Conservation (phyloP, 257 asterid species). For the Schizonepeta tenuifolia region DNA sequence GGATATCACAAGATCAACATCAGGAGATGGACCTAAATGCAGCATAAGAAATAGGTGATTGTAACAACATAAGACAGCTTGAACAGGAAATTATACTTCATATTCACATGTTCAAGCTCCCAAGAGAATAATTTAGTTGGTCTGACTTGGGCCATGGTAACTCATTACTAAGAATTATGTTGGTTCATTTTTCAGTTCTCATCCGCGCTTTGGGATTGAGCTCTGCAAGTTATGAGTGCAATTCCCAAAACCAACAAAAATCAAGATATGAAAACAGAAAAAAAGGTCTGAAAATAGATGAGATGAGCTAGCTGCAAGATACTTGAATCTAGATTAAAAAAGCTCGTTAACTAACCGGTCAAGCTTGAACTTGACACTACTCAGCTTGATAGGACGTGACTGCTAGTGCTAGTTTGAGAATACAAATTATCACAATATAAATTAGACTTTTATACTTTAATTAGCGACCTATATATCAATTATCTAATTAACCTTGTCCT, state of each 20-base stretch:
- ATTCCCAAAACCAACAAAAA: neutral
- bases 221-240: neutral
- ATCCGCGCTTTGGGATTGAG: too few species aligned
- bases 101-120: neutral
- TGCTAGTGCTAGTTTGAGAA: too few species aligned
- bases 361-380: neutral
- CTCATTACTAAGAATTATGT: neutral
- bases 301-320: too few species aligned
- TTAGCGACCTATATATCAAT: too few species aligned
- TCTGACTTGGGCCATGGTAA: neutral
- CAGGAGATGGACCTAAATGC: constrained; percentile 84
- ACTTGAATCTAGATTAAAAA: too few species aligned
- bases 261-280: too few species aligned
- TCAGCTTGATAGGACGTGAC: neutral
- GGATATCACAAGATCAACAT: constrained; percentile 84
- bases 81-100: neutral
- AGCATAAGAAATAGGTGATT: constrained; percentile 23
- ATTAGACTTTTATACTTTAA: neutral
- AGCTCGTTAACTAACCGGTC: neutral
- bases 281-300: too few species aligned
- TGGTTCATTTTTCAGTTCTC: neutral
- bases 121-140: neutral
- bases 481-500: neutral
- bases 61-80: neutral
- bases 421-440: too few species aligned